A percentile compares a stretch with the other conserved stretches of the same genome.
Evolutionary conservation across 2,329 filamentous ascomycete species (phyloP).

Genomic region (Lachnellula occidentalis): DNA sequence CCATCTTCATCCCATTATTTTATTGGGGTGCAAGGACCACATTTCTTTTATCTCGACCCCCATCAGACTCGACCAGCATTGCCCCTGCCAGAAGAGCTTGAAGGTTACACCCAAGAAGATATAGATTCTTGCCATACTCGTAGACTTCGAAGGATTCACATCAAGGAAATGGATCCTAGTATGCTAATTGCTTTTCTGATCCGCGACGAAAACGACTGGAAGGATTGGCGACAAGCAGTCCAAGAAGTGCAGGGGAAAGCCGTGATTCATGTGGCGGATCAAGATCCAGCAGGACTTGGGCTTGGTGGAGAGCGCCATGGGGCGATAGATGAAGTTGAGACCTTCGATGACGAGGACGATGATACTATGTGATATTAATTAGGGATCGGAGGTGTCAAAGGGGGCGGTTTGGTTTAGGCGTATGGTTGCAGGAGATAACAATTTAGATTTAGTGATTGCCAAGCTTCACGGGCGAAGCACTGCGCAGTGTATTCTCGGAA

Average conservation of each 20-base stretch:
- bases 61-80: slow-evolving; percentile 77
- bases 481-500: neutral
- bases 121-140: slow-evolving; percentile 82
- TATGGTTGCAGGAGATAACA: neutral
- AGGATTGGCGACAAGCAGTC: slow-evolving; percentile 71
- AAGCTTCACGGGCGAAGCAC: neutral
- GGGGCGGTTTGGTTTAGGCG: slow-evolving; percentile 4
- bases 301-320: slow-evolving; percentile 55
- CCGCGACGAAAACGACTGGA: slow-evolving; percentile 75
- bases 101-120: slow-evolving; percentile 64
- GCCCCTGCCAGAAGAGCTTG: slow-evolving; percentile 52
- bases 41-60: slow-evolving; percentile 92
- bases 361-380: slow-evolving; percentile 34
- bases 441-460: neutral
- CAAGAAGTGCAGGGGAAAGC: slow-evolving; percentile 72
- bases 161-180: slow-evolving; percentile 93
- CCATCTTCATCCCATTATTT: slow-evolving; percentile 78
- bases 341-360: slow-evolving; percentile 67
- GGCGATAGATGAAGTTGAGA: slow-evolving; percentile 86
- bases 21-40: slow-evolving; percentile 64
- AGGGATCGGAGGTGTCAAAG: neutral
- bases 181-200: slow-evolving; percentile 97
- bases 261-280: slow-evolving; percentile 78
- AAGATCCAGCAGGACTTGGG: slow-evolving; percentile 53
- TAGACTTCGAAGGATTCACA: slow-evolving; percentile 72